Conservation (phyloP, 2,329 filamentous ascomycete species). For the Diplodia scrobiculata region DNA sequence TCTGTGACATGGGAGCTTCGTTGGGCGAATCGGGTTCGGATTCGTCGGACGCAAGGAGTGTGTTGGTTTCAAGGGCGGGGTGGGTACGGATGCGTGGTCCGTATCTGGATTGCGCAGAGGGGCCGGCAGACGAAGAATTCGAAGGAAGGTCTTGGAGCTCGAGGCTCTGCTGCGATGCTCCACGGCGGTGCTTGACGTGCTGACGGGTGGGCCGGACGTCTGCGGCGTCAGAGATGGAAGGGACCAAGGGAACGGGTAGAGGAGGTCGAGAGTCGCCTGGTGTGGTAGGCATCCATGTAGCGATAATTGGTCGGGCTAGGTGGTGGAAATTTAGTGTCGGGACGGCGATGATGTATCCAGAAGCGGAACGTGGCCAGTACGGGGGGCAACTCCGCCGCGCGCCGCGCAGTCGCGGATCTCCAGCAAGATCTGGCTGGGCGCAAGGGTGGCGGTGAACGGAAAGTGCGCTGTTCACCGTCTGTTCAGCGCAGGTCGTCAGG, state of each 20-base stretch:
- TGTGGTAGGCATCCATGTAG: slow-evolving; percentile 50
- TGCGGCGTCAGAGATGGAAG: slow-evolving; percentile 33
- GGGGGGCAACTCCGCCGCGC: slow-evolving; percentile 19
- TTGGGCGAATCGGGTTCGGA: slow-evolving; percentile 31
- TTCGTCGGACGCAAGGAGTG: slow-evolving; percentile 32
- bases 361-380: slow-evolving; percentile 30
- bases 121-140: not conserved
- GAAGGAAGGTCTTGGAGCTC: slow-evolving; percentile 32
- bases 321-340: slow-evolving; percentile 13
- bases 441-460: slow-evolving; percentile 23
- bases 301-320: slow-evolving; percentile 2
- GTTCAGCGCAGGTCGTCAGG: slow-evolving; percentile 1
- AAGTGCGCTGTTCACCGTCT: slow-evolving; percentile 27
- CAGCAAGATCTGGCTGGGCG: slow-evolving; percentile 4
- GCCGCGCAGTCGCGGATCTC: slow-evolving; percentile 10
- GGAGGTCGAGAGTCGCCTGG: slow-evolving; percentile 43
- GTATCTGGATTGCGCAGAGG: slow-evolving; percentile 1
- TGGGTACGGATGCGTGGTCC: slow-evolving; percentile 25
- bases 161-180: slow-evolving; percentile 31
- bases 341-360: slow-evolving; percentile 25
- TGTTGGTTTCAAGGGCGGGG: slow-evolving; percentile 34
- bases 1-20: slow-evolving; percentile 44
- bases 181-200: slow-evolving; percentile 33
- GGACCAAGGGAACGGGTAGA: slow-evolving; percentile 37
- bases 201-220: slow-evolving; percentile 33